phyloP scores from a whole-genome alignment of 768 basidiomycete species.

The Lanmaoa pseudosensibilis region DNA sequence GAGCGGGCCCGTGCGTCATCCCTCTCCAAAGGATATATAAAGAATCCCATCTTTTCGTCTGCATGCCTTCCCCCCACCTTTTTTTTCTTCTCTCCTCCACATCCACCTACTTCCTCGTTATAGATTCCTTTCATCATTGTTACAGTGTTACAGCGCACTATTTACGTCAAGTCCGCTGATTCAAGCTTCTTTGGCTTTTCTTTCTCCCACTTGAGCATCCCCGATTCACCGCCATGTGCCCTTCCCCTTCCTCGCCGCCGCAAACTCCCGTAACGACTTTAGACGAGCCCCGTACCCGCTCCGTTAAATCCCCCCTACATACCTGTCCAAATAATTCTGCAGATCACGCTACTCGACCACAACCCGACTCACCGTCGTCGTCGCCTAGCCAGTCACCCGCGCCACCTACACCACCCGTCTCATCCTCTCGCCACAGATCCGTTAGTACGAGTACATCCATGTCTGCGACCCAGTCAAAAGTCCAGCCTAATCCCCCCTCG shows the following conservation, averaged over 20 bases:
- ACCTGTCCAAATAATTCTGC: conserved; percentile 1
- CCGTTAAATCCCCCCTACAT: conserved; percentile 6
- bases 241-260: conserved; percentile 26
- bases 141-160: conserved; percentile 11
- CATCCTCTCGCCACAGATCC: conserved; percentile 9
- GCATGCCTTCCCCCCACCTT: conserved; percentile 10
- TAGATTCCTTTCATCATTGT: conserved; percentile 7
- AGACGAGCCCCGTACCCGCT: conserved; percentile 11
- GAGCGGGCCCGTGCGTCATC: conserved; percentile 32
- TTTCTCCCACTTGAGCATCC: conserved; percentile 14
- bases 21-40: conserved; percentile 29
- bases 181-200: conserved; percentile 13
- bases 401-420: conserved; percentile 17
- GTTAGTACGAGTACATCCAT: conserved; percentile 16
- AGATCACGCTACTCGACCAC: conserved; percentile 5
- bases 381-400: conserved; percentile 19
- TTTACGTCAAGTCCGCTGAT: conserved; percentile 25
- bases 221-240: conserved; percentile 31
- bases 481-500: conserved; percentile 22
- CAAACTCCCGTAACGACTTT: conserved; percentile 23
- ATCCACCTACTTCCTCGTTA: conserved; percentile 19
- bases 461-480: conserved; percentile 18
- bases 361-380: conserved; percentile 13
- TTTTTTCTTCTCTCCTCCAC: conserved; percentile 15
- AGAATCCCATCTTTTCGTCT: conserved; percentile 10